Evolutionary conservation across 805 yeast genomes (phyloP), one percentile per base, ranked within the genome.

Genomic region (Candida boleticola): DNA sequence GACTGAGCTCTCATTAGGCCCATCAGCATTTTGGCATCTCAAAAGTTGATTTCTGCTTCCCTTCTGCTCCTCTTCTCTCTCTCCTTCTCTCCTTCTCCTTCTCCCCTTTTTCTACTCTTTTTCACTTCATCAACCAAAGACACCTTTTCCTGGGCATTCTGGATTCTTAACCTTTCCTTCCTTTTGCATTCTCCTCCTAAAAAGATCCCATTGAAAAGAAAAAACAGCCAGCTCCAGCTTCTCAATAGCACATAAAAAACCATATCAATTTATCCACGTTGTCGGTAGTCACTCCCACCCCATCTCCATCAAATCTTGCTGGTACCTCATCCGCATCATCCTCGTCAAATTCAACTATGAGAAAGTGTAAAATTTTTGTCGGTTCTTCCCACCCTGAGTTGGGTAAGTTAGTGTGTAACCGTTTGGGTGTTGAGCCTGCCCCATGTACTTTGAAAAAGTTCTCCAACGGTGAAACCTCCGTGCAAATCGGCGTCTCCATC

Each of bases 381-480:
- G 99, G 99, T 36, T 82, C 87, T 46, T 90, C 98, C 41, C 99
- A 93, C 65, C 97, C 97, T 11, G 96, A 89, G 60, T 75, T 93
- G 54, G 99, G 99, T 30, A 74, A 80, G 47, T 74, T 88, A 48
- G 95, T 93, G 34, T 93, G 99, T 67, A 88, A 87, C 46, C 76
- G 90, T 41, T 71, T 93, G 33, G 98, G 98, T 27, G 89, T 89
- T 33, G 87, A 88, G 56, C 89, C 96, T 9, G 98, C 97, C 22
- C 95, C 96, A 22, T 88, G 95, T 58, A 80, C 93, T 7, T 72
- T 92, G 53, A 85, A 86, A 65, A 90, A 89, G 66, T 93, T 93
- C 66, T 86, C 97, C 49, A 93, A 93, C 60, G 99, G 99, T 42
- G 99, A 93, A 69, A 93, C 99, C 3, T 85, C 95, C 35, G 97